A percentile compares a stretch with the other conserved stretches of the same genome.
phyloP scores from a whole-genome alignment of 2,329 filamentous ascomycete genomes.

The Huntiella bhutanensis region DNA sequence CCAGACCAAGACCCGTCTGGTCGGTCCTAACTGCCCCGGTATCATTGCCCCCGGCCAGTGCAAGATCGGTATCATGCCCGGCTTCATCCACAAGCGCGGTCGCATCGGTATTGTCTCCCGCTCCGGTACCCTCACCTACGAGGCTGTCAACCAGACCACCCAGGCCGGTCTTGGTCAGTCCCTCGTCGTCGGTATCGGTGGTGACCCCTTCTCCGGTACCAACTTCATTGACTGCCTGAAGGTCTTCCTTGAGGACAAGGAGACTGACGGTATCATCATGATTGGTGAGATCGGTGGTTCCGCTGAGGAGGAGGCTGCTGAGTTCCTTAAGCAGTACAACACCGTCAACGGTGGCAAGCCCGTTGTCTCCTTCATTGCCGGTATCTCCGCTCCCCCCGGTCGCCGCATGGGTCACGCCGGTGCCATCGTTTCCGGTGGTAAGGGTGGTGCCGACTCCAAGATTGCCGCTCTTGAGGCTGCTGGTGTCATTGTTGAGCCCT shows the following conservation, averaged over 20 bases:
- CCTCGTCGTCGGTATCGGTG: constrained; percentile 92
- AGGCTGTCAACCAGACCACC: constrained; percentile 98
- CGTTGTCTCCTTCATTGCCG: constrained; percentile 93
- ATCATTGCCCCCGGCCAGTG: constrained; percentile 92
- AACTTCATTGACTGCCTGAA: constrained; percentile 99
- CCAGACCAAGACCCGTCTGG: constrained; percentile 88
- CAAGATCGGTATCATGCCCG: constrained; percentile 99
- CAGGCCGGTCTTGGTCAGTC: constrained; percentile 93
- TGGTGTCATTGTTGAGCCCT: constrained; percentile 90
- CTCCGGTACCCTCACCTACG: constrained; percentile 95
- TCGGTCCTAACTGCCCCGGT: constrained; percentile 95
- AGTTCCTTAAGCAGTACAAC: constrained; percentile 88
- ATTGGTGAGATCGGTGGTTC: constrained; percentile 97
- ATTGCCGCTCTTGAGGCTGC: constrained; percentile 84
- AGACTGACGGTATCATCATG: constrained; percentile 99
- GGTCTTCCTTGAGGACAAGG: constrained; percentile 86
- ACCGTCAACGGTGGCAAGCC: constrained; percentile 71
- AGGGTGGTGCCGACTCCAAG: constrained; percentile 96
- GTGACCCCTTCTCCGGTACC: constrained; percentile 95
- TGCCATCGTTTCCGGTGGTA: constrained; percentile 92
- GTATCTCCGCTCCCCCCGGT: constrained; percentile 90
- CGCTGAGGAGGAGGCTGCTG: constrained; percentile 93
- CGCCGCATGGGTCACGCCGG: constrained; percentile 97
- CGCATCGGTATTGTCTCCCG: constrained; percentile 97
- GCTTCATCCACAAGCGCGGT: constrained; percentile 99